Evolutionary conservation across 345 rosid genomes (phyloP).

Genomic region (Xanthoceras sorbifolium): DNA sequence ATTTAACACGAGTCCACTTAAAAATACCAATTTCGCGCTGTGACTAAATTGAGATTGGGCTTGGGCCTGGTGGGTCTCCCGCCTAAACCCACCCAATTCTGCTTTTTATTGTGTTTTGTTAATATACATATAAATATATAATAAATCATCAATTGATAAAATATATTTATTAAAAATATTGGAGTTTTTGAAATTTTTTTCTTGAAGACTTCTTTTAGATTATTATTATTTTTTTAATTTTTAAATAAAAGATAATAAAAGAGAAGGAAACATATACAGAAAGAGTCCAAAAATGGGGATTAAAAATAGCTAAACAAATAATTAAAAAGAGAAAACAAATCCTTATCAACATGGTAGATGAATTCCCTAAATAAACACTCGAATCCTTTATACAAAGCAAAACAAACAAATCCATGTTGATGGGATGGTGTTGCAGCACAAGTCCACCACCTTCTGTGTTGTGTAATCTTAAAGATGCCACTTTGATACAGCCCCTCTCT

Average conservation of each 20-base stretch:
- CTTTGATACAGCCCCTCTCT: neutral
- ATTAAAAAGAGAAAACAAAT: neutral
- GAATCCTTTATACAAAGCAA: neutral
- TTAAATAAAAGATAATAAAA: neutral
- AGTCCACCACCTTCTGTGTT: neutral
- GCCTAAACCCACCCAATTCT: too few relatives aligned
- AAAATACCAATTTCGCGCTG: too few relatives aligned
- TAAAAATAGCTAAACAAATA: neutral
- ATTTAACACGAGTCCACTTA: too few relatives aligned
- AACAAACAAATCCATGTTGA: neutral
- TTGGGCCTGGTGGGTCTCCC: too few relatives aligned
- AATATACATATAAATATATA: too few relatives aligned
- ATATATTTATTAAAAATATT: too few relatives aligned
- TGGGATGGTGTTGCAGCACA: neutral
- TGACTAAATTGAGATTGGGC: too few relatives aligned
- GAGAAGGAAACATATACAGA: neutral
- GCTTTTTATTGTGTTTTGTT: too few relatives aligned
- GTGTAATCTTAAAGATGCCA: neutral
- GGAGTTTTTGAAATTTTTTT: neutral
- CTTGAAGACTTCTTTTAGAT: too few relatives aligned
- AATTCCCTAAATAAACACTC: neutral
- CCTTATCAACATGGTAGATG: neutral
- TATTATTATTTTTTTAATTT: too few relatives aligned
- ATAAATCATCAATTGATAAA: too few relatives aligned
- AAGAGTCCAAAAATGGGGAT: neutral